phyloP scores from a whole-genome alignment of 441 rosid genomes.

The Mallotus repandus region DNA sequence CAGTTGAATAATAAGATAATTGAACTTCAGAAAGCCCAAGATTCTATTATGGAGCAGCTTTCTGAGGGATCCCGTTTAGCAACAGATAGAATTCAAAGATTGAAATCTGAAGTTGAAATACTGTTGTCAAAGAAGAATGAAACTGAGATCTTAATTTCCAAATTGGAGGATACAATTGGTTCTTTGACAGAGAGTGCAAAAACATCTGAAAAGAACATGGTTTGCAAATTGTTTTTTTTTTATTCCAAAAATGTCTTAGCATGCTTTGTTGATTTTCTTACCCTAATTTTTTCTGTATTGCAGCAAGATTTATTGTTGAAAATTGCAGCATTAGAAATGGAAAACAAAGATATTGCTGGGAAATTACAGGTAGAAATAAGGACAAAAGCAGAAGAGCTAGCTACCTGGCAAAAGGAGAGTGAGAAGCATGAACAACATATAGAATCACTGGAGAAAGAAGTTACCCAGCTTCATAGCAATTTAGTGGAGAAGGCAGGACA shows the following conservation, averaged over 20 bases:
- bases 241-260: conserved; percentile 14
- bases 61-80: conserved; percentile 50
- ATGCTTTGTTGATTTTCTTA: conserved; percentile 29
- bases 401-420: conserved; percentile 45
- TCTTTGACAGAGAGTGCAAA: conserved; percentile 43
- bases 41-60: conserved; percentile 45
- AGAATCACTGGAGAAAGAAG: conserved; percentile 54
- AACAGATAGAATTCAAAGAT: conserved; percentile 47
- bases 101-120: conserved; percentile 66
- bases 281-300: conserved; percentile 24
- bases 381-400: conserved; percentile 49
- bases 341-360: conserved; percentile 52
- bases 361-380: conserved; percentile 51
- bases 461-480: conserved; percentile 46
- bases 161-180: conserved; percentile 45
- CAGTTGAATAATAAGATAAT: conserved; percentile 44
- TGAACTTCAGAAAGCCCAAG: conserved; percentile 61
- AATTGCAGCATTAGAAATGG: conserved; percentile 55
- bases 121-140: conserved; percentile 53
- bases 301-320: conserved; percentile 63
- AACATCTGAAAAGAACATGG: conserved; percentile 63
- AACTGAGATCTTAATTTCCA: conserved; percentile 42
- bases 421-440: conserved; percentile 42
- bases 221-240: conserved; percentile 20
- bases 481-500: conserved; percentile 66